These are phyloP conservation scores for Ophiostoma montium DNA, from an alignment of 2,329 filamentous ascomycete genomes.

Conservation along the genomic window DNA sequence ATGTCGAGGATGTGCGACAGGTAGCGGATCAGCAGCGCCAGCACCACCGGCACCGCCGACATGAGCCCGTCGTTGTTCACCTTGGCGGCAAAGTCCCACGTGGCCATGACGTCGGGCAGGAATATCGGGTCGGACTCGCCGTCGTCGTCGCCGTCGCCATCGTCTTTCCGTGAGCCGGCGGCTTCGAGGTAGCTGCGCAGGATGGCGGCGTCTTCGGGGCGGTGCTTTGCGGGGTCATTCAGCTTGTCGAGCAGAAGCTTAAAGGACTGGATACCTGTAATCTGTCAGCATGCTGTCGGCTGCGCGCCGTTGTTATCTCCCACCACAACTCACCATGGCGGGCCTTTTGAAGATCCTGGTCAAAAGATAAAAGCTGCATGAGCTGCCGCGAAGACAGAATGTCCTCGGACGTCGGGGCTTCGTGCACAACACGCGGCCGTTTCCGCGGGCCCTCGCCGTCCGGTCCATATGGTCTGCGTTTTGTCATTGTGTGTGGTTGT, in stretches of 20 bases:
- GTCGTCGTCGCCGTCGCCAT: constrained; percentile 30
- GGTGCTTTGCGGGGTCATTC: constrained; percentile 32
- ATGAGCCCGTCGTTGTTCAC: constrained; percentile 69
- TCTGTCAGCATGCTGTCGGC: not conserved
- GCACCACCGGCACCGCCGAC: constrained; percentile 64
- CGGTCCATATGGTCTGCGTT: constrained; percentile 26
- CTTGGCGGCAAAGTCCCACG: constrained; percentile 72
- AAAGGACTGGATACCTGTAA: constrained; percentile 51
- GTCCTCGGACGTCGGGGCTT: constrained; percentile 44
- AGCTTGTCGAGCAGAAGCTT: constrained; percentile 59
- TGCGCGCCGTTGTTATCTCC: not conserved
- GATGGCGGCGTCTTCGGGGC: constrained; percentile 39
- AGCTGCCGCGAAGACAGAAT: constrained; percentile 52
- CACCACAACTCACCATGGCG: constrained; percentile 41
- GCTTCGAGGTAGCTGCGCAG: constrained; percentile 54
- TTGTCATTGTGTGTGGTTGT: constrained; percentile 24
- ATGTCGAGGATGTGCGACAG: constrained; percentile 63
- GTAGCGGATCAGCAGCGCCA: constrained; percentile 69
- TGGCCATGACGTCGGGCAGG: constrained; percentile 69
- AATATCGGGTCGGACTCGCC: constrained; percentile 47
- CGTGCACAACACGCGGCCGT: constrained; percentile 41
- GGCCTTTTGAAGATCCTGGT: constrained; percentile 53
- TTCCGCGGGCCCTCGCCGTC: constrained; percentile 33
- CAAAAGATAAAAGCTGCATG: constrained; percentile 52
- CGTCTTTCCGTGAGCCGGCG: constrained; percentile 21